A percentile compares a stretch with the other conserved stretches of the same genome.
Conservation (phyloP, 2,329 filamentous ascomycete species). For the Decorospora gaudefroyi region DNA sequence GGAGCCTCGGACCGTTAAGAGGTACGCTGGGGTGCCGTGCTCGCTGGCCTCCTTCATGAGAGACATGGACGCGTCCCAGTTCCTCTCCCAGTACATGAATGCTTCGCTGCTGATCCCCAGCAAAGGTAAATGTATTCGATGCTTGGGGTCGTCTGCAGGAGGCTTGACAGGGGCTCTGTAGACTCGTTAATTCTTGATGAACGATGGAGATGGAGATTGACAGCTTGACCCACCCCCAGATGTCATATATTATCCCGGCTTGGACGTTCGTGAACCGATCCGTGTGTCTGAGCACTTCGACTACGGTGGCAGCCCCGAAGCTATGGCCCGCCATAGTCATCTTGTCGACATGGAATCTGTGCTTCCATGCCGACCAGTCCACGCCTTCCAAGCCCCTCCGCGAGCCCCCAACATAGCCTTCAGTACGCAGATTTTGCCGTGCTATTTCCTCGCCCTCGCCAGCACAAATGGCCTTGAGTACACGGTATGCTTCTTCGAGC, state of each 20-base stretch:
- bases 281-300: slow-evolving; percentile 62
- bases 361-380: slow-evolving; percentile 62
- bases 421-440: slow-evolving; percentile 59
- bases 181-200: slow-evolving; percentile 12
- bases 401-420: slow-evolving; percentile 63
- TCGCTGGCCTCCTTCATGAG: slow-evolving; percentile 62
- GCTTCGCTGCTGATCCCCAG: slow-evolving; percentile 69
- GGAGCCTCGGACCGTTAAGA: slow-evolving; percentile 60
- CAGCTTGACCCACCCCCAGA: slow-evolving; percentile 56
- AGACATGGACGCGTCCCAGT: slow-evolving; percentile 62
- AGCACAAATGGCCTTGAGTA: slow-evolving; percentile 60
- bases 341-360: slow-evolving; percentile 59
- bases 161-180: slow-evolving; percentile 54
- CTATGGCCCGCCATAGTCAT: slow-evolving; percentile 68
- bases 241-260: slow-evolving; percentile 68
- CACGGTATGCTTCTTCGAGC: slow-evolving; percentile 64
- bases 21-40: slow-evolving; percentile 53
- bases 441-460: slow-evolving; percentile 60
- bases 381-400: slow-evolving; percentile 62
- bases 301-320: slow-evolving; percentile 67
- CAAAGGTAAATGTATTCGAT: slow-evolving; percentile 59
- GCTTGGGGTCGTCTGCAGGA: slow-evolving; percentile 49
- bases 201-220: background rate
- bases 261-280: slow-evolving; percentile 62
- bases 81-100: slow-evolving; percentile 71